Conservation (phyloP, 306 rosid genomes). For the Quercus berberidifolia region DNA sequence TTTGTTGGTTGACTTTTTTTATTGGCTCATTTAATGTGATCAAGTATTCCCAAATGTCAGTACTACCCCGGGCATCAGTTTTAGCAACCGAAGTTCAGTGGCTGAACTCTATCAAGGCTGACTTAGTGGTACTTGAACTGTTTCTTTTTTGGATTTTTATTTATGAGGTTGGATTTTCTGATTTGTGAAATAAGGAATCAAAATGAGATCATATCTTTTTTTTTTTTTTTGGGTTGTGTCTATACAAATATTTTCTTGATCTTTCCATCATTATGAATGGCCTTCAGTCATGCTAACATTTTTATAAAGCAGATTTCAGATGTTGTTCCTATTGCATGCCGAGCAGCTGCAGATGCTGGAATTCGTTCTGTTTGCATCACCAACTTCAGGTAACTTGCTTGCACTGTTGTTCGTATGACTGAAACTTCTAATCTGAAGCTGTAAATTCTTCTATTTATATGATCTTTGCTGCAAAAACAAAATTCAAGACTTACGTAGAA, state of each 20-base stretch:
- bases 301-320: constrained; percentile 68
- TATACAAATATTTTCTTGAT: background rate
- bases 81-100: constrained; percentile 73
- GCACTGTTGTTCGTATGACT: background rate
- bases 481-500: too few species aligned
- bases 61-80: constrained; percentile 69
- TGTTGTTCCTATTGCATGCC: constrained; percentile 96
- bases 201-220: too few species aligned
- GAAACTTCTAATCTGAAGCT: background rate
- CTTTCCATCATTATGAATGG: too few species aligned
- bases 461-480: too few species aligned
- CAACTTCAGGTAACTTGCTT: constrained; percentile 67
- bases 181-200: background rate
- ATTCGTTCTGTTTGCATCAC: constrained; percentile 96
- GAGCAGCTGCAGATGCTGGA: constrained; percentile 98
- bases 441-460: background rate
- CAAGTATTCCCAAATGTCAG: constrained; percentile 11
- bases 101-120: constrained; percentile 86
- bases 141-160: background rate
- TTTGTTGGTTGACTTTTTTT: background rate
- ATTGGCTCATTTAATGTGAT: background rate
- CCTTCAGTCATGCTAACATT: background rate
- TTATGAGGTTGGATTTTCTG: background rate
- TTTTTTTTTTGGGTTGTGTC: background rate
- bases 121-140: constrained; percentile 69